Evolutionary conservation across 108 stramenopile genomes (phyloP).

Genomic region (Hondaea fermentalgiana): DNA sequence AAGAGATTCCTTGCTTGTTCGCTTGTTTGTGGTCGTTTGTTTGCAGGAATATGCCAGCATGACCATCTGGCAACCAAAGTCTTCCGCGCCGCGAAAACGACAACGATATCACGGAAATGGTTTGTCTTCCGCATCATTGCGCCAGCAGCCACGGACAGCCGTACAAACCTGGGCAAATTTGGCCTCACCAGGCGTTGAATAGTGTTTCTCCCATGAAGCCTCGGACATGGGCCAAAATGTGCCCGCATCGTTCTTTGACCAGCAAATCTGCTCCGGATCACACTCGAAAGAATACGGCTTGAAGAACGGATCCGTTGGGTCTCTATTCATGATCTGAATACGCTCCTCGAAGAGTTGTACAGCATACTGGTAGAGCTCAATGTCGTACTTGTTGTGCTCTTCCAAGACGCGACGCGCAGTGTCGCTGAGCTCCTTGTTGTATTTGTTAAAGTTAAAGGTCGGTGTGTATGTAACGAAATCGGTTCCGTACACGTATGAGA

Average conservation of each 20-base stretch:
- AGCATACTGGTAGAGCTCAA: slow-evolving; percentile 1
- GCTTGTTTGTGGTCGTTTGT: not conserved
- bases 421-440: not conserved
- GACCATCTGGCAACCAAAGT: not conserved
- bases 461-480: not conserved
- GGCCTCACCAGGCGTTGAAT: not conserved
- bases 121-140: not conserved
- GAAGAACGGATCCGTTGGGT: not conserved
- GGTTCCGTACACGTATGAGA: not conserved
- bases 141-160: not conserved
- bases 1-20: not conserved
- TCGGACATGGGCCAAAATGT: not conserved
- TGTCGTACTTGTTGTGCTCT: not conserved
- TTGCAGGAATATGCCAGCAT: not conserved
- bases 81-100: not conserved
- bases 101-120: not conserved
- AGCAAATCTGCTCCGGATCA: not conserved
- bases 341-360: not conserved
- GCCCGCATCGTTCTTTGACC: not conserved
- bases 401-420: not conserved
- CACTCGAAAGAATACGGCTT: not conserved
- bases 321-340: not conserved
- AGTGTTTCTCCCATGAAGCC: not conserved
- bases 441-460: not conserved
- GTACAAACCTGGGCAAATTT: not conserved